A percentile compares a stretch with the other conserved stretches of the same genome.
Conservation (phyloP, 176 grass and related monocot species). For the Hyparrhenia diplandra region DNA sequence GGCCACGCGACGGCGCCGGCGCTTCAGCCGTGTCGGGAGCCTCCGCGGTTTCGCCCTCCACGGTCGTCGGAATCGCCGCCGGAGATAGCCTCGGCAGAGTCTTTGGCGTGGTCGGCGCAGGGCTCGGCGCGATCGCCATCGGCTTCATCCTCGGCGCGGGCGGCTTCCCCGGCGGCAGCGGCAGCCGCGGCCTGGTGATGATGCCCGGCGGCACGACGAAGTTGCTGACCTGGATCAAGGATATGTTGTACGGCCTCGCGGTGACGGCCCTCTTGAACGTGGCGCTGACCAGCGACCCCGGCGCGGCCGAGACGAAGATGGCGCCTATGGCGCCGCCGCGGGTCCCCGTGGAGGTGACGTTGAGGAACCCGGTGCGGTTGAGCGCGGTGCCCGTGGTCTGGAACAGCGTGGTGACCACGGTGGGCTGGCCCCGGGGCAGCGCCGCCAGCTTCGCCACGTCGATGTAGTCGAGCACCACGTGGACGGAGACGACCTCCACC, state of each 20-base stretch:
- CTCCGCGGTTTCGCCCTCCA: too few relatives aligned
- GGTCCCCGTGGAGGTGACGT: constrained; percentile 15
- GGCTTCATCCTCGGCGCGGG: constrained; percentile 10
- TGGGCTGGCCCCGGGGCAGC: constrained; percentile 28
- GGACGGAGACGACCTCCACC: constrained; percentile 52
- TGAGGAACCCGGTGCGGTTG: constrained; percentile 44
- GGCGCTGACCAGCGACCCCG: constrained; percentile 44
- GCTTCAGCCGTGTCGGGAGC: too few relatives aligned
- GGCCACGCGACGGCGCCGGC: too few relatives aligned
- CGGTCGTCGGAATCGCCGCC: too few relatives aligned
- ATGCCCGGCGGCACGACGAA: constrained; percentile 28
- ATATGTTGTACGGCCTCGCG: constrained; percentile 60
- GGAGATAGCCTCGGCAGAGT: neutral
- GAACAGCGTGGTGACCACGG: constrained; percentile 61
- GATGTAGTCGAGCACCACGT: constrained; percentile 70
- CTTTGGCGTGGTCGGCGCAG: neutral
- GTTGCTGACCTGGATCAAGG: constrained; percentile 65
- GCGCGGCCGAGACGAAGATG: constrained; percentile 47
- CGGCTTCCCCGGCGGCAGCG: neutral
- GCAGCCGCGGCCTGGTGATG: neutral
- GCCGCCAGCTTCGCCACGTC: constrained; percentile 48
- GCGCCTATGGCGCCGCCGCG: constrained; percentile 33
- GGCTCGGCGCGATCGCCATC: constrained; percentile 20
- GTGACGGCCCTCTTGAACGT: constrained; percentile 42
- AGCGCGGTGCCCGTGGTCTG: constrained; percentile 40